Percentiles rank a stretch among this genome's conserved stretches.
Evolutionary conservation across 768 basidiomycete genomes (phyloP).

Genomic region (Pulveroboletus sp.): DNA sequence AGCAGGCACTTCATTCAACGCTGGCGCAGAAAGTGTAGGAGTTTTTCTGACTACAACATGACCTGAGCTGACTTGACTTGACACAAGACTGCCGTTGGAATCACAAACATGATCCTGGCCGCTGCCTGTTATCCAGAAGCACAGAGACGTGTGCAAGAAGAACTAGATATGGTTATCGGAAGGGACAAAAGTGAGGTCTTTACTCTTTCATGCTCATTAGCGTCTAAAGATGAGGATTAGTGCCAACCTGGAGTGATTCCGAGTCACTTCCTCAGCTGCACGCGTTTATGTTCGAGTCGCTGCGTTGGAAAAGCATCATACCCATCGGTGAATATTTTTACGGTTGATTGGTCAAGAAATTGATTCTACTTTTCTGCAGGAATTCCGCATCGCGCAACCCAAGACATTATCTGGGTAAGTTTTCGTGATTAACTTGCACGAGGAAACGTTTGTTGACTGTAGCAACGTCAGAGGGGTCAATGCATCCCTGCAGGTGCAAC

Average conservation of each 20-base stretch:
- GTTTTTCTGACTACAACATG: background rate
- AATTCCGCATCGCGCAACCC: slow-evolving; percentile 59
- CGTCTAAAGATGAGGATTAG: slow-evolving; percentile 11
- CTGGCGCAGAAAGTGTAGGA: slow-evolving; percentile 51
- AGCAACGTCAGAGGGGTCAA: slow-evolving; percentile 14
- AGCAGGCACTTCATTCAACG: slow-evolving; percentile 57
- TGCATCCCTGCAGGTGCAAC: slow-evolving; percentile 23
- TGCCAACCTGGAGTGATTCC: slow-evolving; percentile 35
- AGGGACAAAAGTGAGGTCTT: slow-evolving; percentile 22
- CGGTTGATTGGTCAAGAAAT: too few relatives aligned
- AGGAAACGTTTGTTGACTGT: slow-evolving; percentile 35
- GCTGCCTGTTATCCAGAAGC: slow-evolving; percentile 52
- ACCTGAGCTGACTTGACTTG: background rate
- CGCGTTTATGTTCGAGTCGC: slow-evolving; percentile 35
- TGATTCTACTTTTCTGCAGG: slow-evolving; percentile 21
- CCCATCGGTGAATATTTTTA: slow-evolving; percentile 18
- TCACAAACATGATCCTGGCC: slow-evolving; percentile 51
- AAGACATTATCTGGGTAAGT: slow-evolving; percentile 58
- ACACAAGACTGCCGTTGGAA: slow-evolving; percentile 44
- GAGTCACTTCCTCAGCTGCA: slow-evolving; percentile 32
- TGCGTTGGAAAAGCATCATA: slow-evolving; percentile 34
- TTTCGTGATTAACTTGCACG: background rate
- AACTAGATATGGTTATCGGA: slow-evolving; percentile 53
- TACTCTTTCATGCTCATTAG: background rate
- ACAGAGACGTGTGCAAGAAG: slow-evolving; percentile 47